A percentile compares a stretch with the other conserved stretches of the same genome.
Conservation (phyloP, 345 rosid species). For the Turnera subulata region DNA sequence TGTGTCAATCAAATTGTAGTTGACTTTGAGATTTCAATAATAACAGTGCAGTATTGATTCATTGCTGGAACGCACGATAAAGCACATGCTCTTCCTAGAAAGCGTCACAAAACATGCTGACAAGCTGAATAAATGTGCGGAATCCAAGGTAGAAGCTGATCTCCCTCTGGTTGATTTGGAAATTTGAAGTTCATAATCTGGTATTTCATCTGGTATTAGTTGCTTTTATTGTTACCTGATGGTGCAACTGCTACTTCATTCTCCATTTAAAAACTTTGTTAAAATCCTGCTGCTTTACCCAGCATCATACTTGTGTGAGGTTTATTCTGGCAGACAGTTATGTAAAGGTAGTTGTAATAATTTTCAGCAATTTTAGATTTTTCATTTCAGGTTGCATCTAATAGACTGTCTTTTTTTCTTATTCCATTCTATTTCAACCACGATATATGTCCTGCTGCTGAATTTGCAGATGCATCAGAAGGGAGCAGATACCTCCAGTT, state of each 20-base stretch:
- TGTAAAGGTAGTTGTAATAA: not conserved
- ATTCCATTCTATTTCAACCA: not conserved
- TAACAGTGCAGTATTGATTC: slow-evolving; percentile 97
- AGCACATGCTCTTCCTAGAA: slow-evolving; percentile 84
- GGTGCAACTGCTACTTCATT: no score
- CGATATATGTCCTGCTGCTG: slow-evolving; percentile 5
- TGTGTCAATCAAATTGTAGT: slow-evolving; percentile 2
- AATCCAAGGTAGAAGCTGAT: slow-evolving; percentile 44
- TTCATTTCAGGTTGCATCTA: not conserved
- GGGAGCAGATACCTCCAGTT: slow-evolving; percentile 40
- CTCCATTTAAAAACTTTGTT: no score
- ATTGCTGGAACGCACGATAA: slow-evolving; percentile 89
- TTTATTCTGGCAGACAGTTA: not conserved
- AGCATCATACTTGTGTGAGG: not conserved
- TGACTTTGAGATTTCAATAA: slow-evolving; percentile 26
- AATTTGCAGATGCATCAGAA: slow-evolving; percentile 59
- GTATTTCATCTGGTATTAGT: not conserved
- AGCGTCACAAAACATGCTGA: slow-evolving; percentile 84
- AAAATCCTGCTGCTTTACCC: no score
- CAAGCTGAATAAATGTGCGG: slow-evolving; percentile 72
- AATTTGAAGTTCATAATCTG: slow-evolving; percentile 4
- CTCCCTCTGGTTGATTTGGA: slow-evolving; percentile 1
- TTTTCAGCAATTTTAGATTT: not conserved
- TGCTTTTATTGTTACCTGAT: slow-evolving; percentile 4
- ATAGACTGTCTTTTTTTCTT: not conserved